Base-by-base conservation (phyloP, 176 grass and related monocot species). In the Olyra latifolia region DNA sequence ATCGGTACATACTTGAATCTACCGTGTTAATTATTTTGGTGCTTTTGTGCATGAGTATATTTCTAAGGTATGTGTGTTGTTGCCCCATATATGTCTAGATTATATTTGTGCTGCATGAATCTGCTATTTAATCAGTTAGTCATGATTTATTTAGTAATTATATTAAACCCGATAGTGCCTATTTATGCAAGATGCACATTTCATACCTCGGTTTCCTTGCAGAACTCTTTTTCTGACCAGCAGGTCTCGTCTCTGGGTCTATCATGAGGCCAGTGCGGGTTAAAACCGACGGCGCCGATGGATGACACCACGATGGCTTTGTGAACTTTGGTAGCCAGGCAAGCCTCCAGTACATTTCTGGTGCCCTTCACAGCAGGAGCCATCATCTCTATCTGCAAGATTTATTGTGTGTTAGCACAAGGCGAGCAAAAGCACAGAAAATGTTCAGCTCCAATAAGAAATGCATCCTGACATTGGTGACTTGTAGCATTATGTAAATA, bases 151-250 rank as follows among this genome's bases (percentile, higher is more conserved):
- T n/a, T n/a, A n/a, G n/a, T n/a, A n/a, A n/a, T n/a, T n/a, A n/a
- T n/a, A n/a, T n/a, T n/a, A n/a, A n/a, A n/a, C n/a, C n/a, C n/a
- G n/a, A n/a, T n/a, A n/a, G n/a, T n/a, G n/a, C n/a, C n/a, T n/a
- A n/a, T n/a, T n/a, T n/a, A n/a, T n/a, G n/a, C n/a, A n/a, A n/a
- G 32, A 4, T 35, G 32, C 32, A 35, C 12, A 61, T 1, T 40
- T 8, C 61, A 29, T 1, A 90, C 83, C 79, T 86, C 65, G 9
- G 15, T 86, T 14, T 60, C 23, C 22, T 8, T 68, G 66, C 83
- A 86, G 1, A 65, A 35, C 8, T 73, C 16, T 75, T 74, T 86
- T 58, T 82, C 73, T 14, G 88, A 82, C 88, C 88, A 90, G 39
- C 88, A 90, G 0, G 56, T 64, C 30, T 90, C 88, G 9, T 86